Base-by-base conservation (phyloP, 441 rosid species). In the Corymbia citriodora region DNA sequence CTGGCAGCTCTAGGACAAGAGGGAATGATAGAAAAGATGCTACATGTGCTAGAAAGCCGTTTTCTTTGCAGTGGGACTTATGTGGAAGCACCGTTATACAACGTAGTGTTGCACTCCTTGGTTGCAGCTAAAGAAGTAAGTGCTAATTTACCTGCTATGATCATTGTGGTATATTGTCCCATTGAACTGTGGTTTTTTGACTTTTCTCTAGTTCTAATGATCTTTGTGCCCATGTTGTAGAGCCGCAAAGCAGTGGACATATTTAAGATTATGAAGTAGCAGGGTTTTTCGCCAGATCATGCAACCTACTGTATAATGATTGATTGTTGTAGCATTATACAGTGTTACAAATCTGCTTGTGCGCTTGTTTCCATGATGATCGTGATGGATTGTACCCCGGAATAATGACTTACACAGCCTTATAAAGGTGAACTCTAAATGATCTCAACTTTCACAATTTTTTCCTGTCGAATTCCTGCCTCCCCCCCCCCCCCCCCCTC, bases 1-100 rank as follows among this genome's bases (percentile, higher is more conserved):
- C 95, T 98, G 88, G 94, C 92, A 93, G 98, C 96, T 63, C 95
- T 97, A 87, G 99, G 99, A 91, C 91, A 93, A 87, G 99, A 95
- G 94, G 99, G 97, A 90, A 95, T 97, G 99, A 92, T 92, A 91
- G 89, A 90, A 55, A 96, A 97, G 93, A 92, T 97, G 93, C 92
- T 98, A 61, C 93, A 86, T 40, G 88, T 53, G 89, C 97, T 96
- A 63, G 97, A 96, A 91, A 93, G 92, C 89, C 93, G 93, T 89
- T 93, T 94, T 89, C 57, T 19, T 92, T 91, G 79, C 36, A 90
- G 65, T 52, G 90, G 95, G 83, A 91, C 19, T 89, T 89, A 90
- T 92, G 87, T 94, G 87, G 97, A 92, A 86, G 93, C 94, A 45
- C 88, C 92, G 50, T 86, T 95, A 88, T 97, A 95, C 93, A 97